Conservation (phyloP, 2,329 filamentous ascomycete species). For the Exophiala oligosperma region DNA sequence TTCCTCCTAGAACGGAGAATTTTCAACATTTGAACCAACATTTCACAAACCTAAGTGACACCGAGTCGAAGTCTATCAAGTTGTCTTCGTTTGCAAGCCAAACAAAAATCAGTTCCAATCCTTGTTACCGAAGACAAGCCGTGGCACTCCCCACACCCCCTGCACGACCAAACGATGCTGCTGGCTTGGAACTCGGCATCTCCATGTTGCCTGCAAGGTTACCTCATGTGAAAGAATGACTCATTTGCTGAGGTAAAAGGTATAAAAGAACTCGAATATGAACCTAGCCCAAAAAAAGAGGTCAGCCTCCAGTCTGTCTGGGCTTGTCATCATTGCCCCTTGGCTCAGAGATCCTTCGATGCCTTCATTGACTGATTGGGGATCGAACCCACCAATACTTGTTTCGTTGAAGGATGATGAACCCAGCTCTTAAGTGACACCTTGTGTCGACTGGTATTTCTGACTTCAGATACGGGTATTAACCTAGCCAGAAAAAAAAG, state of each 20-base stretch:
- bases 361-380: not conserved
- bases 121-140: too few species aligned
- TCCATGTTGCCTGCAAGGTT: not conserved
- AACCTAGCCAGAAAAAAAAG: not conserved
- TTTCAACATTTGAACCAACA: too few species aligned
- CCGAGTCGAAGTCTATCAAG: not conserved
- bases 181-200: too few species aligned
- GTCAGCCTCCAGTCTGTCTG: not conserved
- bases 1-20: too few species aligned
- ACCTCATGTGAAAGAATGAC: not conserved
- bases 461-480: not conserved
- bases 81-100: not conserved
- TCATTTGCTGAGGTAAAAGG: not conserved
- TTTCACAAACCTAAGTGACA: not conserved
- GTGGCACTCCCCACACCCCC: too few species aligned
- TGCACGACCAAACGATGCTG: too few species aligned
- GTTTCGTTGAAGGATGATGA: not conserved
- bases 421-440: not conserved
- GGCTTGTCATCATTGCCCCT: not conserved
- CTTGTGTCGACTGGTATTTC: not conserved
- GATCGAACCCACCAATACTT: not conserved
- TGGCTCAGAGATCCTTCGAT: conserved; percentile 1
- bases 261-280: not conserved
- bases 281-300: not conserved
- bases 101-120: too few species aligned